Percentiles rank a stretch among this genome's conserved stretches.
These are phyloP conservation scores for Saccharomycopsis fodiens DNA, from an alignment of 805 yeast species.

Conservation along the genomic window DNA sequence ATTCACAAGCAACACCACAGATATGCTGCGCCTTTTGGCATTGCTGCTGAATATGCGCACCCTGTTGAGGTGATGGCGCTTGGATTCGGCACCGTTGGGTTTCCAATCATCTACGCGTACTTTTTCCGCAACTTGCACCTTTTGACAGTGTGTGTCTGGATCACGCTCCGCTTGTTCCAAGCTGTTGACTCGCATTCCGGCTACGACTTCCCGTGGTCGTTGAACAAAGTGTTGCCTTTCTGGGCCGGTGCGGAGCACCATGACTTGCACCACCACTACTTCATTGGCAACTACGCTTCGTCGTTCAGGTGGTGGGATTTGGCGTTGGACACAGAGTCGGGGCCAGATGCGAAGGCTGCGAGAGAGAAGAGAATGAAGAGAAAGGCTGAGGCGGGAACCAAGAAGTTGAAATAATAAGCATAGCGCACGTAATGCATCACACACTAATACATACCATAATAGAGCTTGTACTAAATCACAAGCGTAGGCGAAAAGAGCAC, in stretches of 20 bases:
- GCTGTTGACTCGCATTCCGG: slow-evolving; percentile 98
- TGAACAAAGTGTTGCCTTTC: slow-evolving; percentile 85
- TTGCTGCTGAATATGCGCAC: slow-evolving; percentile 96
- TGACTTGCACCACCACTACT: slow-evolving; percentile 94
- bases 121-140: slow-evolving; percentile 73
- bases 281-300: slow-evolving; percentile 91
- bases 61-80: slow-evolving; percentile 86
- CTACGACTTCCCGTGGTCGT: slow-evolving; percentile 95
- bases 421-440: not conserved
- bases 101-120: slow-evolving; percentile 80
- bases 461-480: no score
- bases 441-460: no score
- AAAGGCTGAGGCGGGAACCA: slow-evolving; percentile 43
- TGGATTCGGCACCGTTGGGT: slow-evolving; percentile 95
- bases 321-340: slow-evolving; percentile 82
- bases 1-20: slow-evolving; percentile 97
- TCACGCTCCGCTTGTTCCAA: slow-evolving; percentile 80
- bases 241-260: slow-evolving; percentile 99
- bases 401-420: slow-evolving; percentile 15
- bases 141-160: slow-evolving; percentile 87
- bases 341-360: slow-evolving; percentile 65
- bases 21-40: slow-evolving; percentile 96
- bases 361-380: slow-evolving; percentile 60
- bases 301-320: slow-evolving; percentile 96
- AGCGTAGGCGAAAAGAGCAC: no score